These are phyloP conservation scores for Exobasidium rhododendri DNA, from an alignment of 1,284 basidiomycete species.

Conservation along the genomic window DNA sequence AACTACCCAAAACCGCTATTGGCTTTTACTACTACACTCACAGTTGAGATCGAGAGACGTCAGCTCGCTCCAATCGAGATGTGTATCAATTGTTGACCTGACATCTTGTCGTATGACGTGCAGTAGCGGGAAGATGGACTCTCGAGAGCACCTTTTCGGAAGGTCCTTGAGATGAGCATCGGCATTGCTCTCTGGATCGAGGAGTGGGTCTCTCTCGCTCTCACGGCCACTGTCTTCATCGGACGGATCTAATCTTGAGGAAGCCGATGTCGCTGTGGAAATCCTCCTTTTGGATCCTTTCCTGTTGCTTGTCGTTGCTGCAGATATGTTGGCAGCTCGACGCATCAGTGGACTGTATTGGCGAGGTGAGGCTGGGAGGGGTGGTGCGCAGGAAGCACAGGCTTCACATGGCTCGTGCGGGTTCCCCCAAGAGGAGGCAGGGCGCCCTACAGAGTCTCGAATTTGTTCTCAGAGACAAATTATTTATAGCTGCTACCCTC, in stretches of 20 bases:
- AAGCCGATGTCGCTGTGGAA: not conserved
- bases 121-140: conserved; percentile 36
- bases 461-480: no score
- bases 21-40: conserved; percentile 17
- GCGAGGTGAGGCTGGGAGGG: no score
- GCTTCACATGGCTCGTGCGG: no score
- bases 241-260: not conserved
- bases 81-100: conserved; percentile 39
- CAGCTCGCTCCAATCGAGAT: conserved; percentile 45
- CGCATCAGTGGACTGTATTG: not conserved
- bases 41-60: conserved; percentile 43
- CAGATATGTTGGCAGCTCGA: not conserved
- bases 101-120: conserved; percentile 36
- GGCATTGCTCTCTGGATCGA: not conserved
- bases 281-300: not conserved
- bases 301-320: not conserved
- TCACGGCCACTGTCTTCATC: not conserved
- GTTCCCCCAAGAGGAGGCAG: no score
- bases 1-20: not conserved
- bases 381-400: no score
- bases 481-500: no score
- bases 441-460: no score
- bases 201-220: conserved; percentile 3
- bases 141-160: not conserved
- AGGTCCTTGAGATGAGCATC: not conserved